phyloP scores from a whole-genome alignment of 495 filamentous ascomycete genomes.

The Aspergillus affinis region DNA sequence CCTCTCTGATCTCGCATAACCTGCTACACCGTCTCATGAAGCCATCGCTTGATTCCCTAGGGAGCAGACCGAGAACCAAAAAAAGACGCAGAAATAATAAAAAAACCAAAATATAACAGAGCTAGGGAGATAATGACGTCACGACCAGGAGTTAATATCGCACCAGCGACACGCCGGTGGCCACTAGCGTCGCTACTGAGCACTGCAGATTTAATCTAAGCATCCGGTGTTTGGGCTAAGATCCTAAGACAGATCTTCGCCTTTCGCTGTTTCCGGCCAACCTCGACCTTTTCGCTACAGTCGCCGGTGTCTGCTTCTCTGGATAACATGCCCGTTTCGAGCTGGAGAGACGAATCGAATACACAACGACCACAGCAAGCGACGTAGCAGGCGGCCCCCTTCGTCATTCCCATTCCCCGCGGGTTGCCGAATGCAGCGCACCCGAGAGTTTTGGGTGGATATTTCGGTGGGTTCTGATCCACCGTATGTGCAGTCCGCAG shows the following conservation, averaged over 20 bases:
- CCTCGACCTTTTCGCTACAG: neutral
- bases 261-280: neutral
- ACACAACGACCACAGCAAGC: neutral
- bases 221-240: neutral
- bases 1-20: too few relatives aligned
- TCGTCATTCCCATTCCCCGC: neutral
- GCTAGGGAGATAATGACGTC: neutral
- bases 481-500: neutral
- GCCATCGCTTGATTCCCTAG: too few relatives aligned
- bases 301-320: too few relatives aligned
- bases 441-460: neutral
- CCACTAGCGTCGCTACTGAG: too few relatives aligned
- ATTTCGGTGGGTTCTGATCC: neutral
- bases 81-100: too few relatives aligned
- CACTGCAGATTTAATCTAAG: neutral
- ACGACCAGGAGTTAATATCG: neutral
- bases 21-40: too few relatives aligned
- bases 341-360: neutral
- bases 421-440: neutral
- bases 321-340: neutral
- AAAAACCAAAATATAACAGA: neutral
- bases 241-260: neutral
- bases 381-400: neutral
- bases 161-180: neutral
- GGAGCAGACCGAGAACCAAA: too few relatives aligned